Conservation (phyloP, 768 basidiomycete genomes). For the Lactifluus hygrophoroides region DNA sequence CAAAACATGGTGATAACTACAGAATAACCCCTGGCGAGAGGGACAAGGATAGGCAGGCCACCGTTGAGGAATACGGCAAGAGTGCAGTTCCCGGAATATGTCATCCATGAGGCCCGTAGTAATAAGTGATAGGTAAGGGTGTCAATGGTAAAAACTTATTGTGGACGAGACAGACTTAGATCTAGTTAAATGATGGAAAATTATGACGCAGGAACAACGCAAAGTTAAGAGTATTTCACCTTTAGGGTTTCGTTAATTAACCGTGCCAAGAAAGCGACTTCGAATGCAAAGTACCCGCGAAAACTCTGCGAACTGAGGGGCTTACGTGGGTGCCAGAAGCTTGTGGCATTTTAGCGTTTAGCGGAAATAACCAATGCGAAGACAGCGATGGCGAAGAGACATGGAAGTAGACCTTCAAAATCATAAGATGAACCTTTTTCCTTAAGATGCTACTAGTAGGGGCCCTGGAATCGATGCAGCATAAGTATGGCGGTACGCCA, state of each 20-base stretch:
- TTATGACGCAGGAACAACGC: conserved; percentile 27
- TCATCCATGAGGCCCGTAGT: no score
- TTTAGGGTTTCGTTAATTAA: conserved; percentile 10
- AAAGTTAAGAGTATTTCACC: conserved; percentile 34
- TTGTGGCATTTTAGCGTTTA: neutral
- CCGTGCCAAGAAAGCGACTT: neutral
- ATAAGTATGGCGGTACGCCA: no score
- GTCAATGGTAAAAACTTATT: no score
- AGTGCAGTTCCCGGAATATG: no score
- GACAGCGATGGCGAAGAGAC: neutral
- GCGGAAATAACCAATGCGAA: neutral
- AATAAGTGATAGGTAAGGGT: no score
- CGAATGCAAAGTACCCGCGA: neutral
- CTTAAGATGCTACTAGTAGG: no score
- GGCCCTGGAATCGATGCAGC: no score
- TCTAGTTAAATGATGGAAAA: no score
- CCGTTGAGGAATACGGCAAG: conserved; percentile 3
- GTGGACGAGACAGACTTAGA: no score
- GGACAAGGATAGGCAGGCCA: neutral
- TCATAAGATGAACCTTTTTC: no score
- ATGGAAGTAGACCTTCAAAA: neutral
- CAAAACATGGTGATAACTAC: neutral
- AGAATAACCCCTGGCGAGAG: neutral
- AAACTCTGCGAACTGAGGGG: neutral
- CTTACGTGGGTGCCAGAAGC: no score